Conservation (phyloP, 139 green algal genomes). For the Tetradesmus obliquus region DNA sequence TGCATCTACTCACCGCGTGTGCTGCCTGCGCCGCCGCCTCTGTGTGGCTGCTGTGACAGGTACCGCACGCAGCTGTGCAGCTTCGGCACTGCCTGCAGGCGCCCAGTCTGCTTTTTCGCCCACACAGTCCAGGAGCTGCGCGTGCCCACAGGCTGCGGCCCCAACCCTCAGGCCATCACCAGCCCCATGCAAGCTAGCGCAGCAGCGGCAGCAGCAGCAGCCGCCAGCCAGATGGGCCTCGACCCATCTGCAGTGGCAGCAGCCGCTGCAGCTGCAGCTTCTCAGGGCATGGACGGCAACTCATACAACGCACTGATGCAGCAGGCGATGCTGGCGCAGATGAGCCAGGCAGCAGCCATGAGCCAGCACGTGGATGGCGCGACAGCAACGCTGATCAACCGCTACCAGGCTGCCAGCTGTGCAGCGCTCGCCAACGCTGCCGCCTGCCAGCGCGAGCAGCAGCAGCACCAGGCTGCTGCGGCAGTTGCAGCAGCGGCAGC, state of each 20-base stretch:
- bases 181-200: not conserved
- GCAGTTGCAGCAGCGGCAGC: constrained; percentile 36
- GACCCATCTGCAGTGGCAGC: constrained; percentile 1
- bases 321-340: constrained; percentile 37
- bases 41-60: constrained; percentile 38
- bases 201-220: constrained; percentile 18
- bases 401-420: constrained; percentile 24
- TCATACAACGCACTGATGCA: not conserved
- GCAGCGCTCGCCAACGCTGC: constrained; percentile 33
- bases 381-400: constrained; percentile 38
- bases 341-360: not conserved
- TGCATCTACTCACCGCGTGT: not conserved
- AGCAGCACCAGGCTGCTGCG: constrained; percentile 42
- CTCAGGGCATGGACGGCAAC: not conserved
- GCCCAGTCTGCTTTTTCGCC: constrained; percentile 92
- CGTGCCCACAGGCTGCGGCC: constrained; percentile 47
- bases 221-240: not conserved
- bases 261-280: constrained; percentile 6
- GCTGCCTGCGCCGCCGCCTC: not conserved
- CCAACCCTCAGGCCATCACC: constrained; percentile 10
- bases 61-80: constrained; percentile 96
- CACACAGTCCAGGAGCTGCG: constrained; percentile 83
- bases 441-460: constrained; percentile 37
- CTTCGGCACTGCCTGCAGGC: constrained; percentile 75
- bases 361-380: constrained; percentile 24